Conservation (phyloP, 2,329 filamentous ascomycete species). For the Trichoderma atroviride region DNA sequence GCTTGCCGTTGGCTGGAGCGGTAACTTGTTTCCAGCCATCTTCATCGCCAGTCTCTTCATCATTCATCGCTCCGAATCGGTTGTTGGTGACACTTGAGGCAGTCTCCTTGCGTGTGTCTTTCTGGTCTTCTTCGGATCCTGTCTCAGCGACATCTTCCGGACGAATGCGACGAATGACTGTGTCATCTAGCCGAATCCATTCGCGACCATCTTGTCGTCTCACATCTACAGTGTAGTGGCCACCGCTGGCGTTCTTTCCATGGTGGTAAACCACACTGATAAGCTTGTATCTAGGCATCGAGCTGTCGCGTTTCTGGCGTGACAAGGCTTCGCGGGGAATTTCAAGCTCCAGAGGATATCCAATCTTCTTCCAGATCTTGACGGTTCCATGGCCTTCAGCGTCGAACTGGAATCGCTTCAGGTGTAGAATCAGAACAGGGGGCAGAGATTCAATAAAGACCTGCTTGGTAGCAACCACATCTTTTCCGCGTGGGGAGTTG, state of each 20-base stretch:
- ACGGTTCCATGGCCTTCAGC: slow-evolving; percentile 77
- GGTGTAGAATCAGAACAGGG: slow-evolving; percentile 87
- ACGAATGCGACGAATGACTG: slow-evolving; percentile 79
- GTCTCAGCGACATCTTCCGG: slow-evolving; percentile 86
- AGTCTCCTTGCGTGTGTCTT: slow-evolving; percentile 68
- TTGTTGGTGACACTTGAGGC: slow-evolving; percentile 57
- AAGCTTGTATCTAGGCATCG: slow-evolving; percentile 80
- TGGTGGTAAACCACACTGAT: slow-evolving; percentile 96
- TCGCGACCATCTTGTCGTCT: slow-evolving; percentile 91
- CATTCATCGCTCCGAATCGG: slow-evolving; percentile 71
- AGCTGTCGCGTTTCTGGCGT: slow-evolving; percentile 67
- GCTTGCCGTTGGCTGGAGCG: slow-evolving; percentile 63
- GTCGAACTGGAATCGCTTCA: slow-evolving; percentile 98
- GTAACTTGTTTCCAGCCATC: slow-evolving; percentile 83
- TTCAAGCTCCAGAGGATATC: slow-evolving; percentile 91
- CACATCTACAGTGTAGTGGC: slow-evolving; percentile 98
- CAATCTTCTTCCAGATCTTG: slow-evolving; percentile 98
- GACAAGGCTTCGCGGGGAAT: slow-evolving; percentile 90
- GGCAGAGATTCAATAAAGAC: slow-evolving; percentile 91
- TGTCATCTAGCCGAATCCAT: slow-evolving; percentile 97
- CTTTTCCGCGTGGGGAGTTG: slow-evolving; percentile 74
- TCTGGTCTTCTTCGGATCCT: slow-evolving; percentile 72
- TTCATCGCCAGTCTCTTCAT: slow-evolving; percentile 68
- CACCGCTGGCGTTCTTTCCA: slow-evolving; percentile 92
- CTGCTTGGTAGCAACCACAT: slow-evolving; percentile 84